Evolutionary conservation across 2,329 filamentous ascomycete species (phyloP).

Genomic region (Monilinia laxa): DNA sequence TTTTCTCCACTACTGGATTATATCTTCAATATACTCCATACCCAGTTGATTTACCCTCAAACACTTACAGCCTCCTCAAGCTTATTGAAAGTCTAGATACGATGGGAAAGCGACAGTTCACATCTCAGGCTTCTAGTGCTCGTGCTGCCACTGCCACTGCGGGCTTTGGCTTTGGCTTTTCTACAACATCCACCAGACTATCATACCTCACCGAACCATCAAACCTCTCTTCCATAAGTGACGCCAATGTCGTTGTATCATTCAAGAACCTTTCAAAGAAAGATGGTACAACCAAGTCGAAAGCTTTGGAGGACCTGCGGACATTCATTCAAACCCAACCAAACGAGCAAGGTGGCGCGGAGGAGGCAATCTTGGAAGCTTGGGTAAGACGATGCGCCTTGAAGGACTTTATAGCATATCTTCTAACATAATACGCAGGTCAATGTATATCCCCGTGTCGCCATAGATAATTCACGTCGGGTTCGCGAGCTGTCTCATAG

Average conservation of each 20-base stretch:
- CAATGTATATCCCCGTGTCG: slow-evolving; percentile 81
- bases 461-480: slow-evolving; percentile 83
- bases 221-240: slow-evolving; percentile 72
- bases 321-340: slow-evolving; percentile 57
- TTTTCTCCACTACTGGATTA: slow-evolving; percentile 3
- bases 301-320: slow-evolving; percentile 83
- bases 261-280: slow-evolving; percentile 93
- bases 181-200: slow-evolving; percentile 53
- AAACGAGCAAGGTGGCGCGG: slow-evolving; percentile 60
- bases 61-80: background rate
- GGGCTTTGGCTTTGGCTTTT: slow-evolving; percentile 38
- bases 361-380: slow-evolving; percentile 80
- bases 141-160: slow-evolving; percentile 36
- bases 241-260: slow-evolving; percentile 80
- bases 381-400: slow-evolving; percentile 66
- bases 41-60: background rate
- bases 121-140: slow-evolving; percentile 40
- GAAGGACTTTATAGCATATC: background rate
- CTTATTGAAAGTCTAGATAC: background rate
- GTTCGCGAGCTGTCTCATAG: slow-evolving; percentile 84
- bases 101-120: slow-evolving; percentile 39
- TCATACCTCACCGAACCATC: slow-evolving; percentile 88
- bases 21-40: too few species aligned
- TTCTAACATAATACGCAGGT: slow-evolving; percentile 51
- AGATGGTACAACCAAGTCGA: slow-evolving; percentile 87